Evolutionary conservation across 164 flowering plant species (phyloP).

Genomic region (Tetrastigma voinierianum): DNA sequence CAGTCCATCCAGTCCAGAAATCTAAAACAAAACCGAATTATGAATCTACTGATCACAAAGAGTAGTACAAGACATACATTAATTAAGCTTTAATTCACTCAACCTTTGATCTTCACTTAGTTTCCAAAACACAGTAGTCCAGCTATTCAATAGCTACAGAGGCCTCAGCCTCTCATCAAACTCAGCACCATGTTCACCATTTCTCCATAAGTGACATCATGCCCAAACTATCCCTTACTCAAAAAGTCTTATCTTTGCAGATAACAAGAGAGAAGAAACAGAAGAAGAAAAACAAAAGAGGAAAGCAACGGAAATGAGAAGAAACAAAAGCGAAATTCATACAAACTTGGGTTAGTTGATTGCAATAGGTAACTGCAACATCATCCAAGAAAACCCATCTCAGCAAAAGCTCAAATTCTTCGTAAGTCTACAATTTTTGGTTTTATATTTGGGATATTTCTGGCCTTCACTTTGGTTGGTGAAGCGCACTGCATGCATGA

Average conservation of each 20-base stretch:
- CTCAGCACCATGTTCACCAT: slow-evolving; percentile 32
- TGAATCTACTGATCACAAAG: not conserved
- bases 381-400: not conserved
- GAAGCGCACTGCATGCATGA: slow-evolving; percentile 44
- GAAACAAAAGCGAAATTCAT: slow-evolving; percentile 19
- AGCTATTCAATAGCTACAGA: slow-evolving; percentile 54
- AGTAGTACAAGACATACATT: not conserved
- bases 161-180: slow-evolving; percentile 59
- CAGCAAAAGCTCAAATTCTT: not conserved
- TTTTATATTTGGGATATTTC: not conserved
- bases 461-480: slow-evolving; percentile 43
- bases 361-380: slow-evolving; percentile 22
- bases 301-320: not conserved
- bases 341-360: slow-evolving; percentile 9
- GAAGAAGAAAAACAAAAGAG: slow-evolving; percentile 1
- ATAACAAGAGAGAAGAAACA: not conserved
- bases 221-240: not conserved
- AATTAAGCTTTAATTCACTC: not conserved
- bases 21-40: slow-evolving; percentile 22
- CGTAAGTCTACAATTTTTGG: too few relatives aligned
- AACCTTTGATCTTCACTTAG: slow-evolving; percentile 75
- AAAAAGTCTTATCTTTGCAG: too few relatives aligned
- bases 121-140: slow-evolving; percentile 87
- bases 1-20: slow-evolving; percentile 70
- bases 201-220: slow-evolving; percentile 10